Percentiles rank a stretch among this genome's conserved stretches.
Evolutionary conservation across 331 rosid genomes (phyloP).

Genomic region (Acacia pycnantha): DNA sequence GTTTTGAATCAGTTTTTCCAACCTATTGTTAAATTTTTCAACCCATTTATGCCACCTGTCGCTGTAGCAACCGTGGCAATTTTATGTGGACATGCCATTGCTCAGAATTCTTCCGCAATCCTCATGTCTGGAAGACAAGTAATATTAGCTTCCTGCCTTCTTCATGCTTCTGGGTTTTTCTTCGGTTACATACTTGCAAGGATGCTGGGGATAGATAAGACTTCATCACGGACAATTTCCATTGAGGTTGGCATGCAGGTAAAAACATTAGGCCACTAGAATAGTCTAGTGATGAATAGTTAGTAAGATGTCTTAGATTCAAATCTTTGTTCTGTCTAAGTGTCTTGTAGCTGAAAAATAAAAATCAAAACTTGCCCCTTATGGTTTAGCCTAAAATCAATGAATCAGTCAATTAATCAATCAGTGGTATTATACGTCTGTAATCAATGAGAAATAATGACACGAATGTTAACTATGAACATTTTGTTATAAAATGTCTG

Average conservation of each 20-base stretch:
- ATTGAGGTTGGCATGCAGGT: constrained; percentile 98
- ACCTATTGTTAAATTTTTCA: constrained; percentile 61
- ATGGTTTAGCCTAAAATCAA: background rate
- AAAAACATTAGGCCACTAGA: background rate
- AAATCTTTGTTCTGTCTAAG: background rate
- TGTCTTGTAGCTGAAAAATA: background rate
- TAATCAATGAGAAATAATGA: background rate
- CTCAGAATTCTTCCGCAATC: constrained; percentile 73
- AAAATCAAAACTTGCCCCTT: background rate
- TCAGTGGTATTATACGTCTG: background rate
- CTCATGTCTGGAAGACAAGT: constrained; percentile 72
- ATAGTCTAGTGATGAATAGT: background rate
- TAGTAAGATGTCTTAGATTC: background rate
- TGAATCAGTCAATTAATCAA: background rate
- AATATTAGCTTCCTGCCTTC: constrained; percentile 55
- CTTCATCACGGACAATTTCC: constrained; percentile 76
- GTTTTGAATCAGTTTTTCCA: constrained; percentile 81
- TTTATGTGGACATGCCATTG: constrained; percentile 76
- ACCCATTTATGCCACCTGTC: constrained; percentile 82
- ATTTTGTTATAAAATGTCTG: background rate
- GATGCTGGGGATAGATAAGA: constrained; percentile 54
- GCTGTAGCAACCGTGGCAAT: constrained; percentile 84
- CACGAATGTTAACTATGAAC: background rate
- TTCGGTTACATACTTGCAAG: constrained; percentile 70
- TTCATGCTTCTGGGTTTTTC: constrained; percentile 79